Evolutionary conservation across 1,284 basidiomycete species (phyloP), one percentile per base, ranked within the genome.

Genomic region (Sporisorium iseilematis-ciliati): DNA sequence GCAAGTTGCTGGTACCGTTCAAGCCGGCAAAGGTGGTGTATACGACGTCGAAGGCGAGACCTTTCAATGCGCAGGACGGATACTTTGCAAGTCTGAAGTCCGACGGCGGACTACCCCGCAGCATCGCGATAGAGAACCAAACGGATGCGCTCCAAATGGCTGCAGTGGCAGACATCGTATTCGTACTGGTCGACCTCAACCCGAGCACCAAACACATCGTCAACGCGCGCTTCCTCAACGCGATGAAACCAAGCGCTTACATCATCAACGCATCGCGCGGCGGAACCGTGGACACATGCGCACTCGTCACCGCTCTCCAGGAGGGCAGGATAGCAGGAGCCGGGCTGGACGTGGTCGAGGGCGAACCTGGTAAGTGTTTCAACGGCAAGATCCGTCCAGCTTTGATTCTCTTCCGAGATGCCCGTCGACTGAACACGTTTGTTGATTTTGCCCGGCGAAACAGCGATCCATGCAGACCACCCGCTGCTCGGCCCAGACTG

Each of bases 341-440:
- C 0, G 96, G 93, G 0, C 82, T 99, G 7, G 96, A 99, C 85
- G 96, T 98, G 35, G 90, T 97, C 12, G 93, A 95, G 75, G 93
- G 93, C 33, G 96, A 99, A 85, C 96, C 96, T 0, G 87, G 74
- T 76, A 25, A 67, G 74, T 72, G 4, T 14, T 23, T 16, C 10
- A 55, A 16, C 59, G 66, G 66, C 51, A 63, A 63, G 60, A 63
- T 63, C 66, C 52, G 60, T 23, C 50, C 31, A 42, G 52, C 67
- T 42, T 58, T 46, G 12, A 18, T 16, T 50, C n/a, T n/a, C n/a
- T n/a, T n/a, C 58, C 63, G 68, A 23, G 14, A 55, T 42, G 29
- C 29, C 63, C 68, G 55, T 20, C 12, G 48, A 8, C 38, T 43
- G 16, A 35, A 25, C 20, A n/a, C 42, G 33, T 29, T 31, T 14